phyloP scores from a whole-genome alignment of 768 basidiomycete genomes.

The Collybia nuda region DNA sequence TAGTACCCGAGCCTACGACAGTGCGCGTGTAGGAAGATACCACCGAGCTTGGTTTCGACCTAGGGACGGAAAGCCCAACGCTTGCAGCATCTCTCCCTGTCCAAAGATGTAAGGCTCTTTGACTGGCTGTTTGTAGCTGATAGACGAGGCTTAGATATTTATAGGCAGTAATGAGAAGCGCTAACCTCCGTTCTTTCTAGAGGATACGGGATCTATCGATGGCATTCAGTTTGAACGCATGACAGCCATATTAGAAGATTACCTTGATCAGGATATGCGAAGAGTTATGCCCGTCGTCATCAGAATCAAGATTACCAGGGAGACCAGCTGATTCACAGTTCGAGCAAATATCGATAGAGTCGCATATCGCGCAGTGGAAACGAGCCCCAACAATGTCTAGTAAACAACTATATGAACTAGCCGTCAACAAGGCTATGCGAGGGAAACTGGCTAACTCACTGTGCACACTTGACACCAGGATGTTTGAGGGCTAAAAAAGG shows the following conservation, averaged over 20 bases:
- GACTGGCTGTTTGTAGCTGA: slow-evolving; percentile 66
- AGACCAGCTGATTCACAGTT: slow-evolving; percentile 87
- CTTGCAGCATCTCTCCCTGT: slow-evolving; percentile 70
- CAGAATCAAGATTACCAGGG: slow-evolving; percentile 77
- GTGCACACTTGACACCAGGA: slow-evolving; percentile 80
- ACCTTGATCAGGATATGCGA: slow-evolving; percentile 97
- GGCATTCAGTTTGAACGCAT: slow-evolving; percentile 4
- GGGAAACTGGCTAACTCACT: slow-evolving; percentile 50
- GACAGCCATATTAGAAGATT: neutral
- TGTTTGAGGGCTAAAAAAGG: slow-evolving; percentile 67
- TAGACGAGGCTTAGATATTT: neutral
- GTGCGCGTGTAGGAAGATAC: slow-evolving; percentile 67
- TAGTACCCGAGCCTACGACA: slow-evolving; percentile 53
- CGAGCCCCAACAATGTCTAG: slow-evolving; percentile 90
- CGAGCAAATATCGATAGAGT: slow-evolving; percentile 80
- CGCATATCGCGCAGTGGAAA: slow-evolving; percentile 91
- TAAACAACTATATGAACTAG: slow-evolving; percentile 59
- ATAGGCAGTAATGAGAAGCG: neutral
- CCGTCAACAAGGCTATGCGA: neutral
- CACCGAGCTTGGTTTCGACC: slow-evolving; percentile 57
- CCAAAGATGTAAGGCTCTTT: slow-evolving; percentile 75
- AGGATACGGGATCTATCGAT: slow-evolving; percentile 78
- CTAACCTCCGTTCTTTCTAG: slow-evolving; percentile 65
- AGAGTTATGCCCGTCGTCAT: slow-evolving; percentile 76
- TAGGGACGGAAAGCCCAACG: slow-evolving; percentile 43